phyloP scores from a whole-genome alignment of 2,329 filamentous ascomycete species.

The Colletotrichum sublineola region DNA sequence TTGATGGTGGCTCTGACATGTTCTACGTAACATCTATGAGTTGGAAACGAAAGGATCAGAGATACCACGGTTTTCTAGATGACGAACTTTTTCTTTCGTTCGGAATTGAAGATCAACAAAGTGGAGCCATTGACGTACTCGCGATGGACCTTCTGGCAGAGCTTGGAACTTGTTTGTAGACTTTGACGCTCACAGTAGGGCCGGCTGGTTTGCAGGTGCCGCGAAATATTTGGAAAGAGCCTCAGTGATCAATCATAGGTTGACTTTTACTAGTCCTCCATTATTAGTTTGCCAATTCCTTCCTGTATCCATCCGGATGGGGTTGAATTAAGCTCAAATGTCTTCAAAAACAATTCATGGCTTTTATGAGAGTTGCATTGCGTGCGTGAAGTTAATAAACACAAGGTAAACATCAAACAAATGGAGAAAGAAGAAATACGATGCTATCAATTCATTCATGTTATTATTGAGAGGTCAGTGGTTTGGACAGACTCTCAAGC shows the following conservation, averaged over 20 bases:
- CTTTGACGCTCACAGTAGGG: background rate
- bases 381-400: background rate
- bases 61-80: slow-evolving; percentile 69
- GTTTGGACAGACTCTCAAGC: background rate
- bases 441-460: background rate
- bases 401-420: background rate
- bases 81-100: slow-evolving; percentile 68
- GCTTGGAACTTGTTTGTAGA: slow-evolving; percentile 20
- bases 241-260: background rate
- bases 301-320: background rate
- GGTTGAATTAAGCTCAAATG: no score
- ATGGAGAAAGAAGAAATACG: no score
- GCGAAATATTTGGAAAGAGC: background rate
- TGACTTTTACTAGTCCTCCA: rapidly evolving
- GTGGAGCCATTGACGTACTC: slow-evolving; percentile 64
- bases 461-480: background rate
- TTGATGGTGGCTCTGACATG: slow-evolving; percentile 62
- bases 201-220: background rate
- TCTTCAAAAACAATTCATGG: no score
- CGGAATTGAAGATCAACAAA: slow-evolving; percentile 66
- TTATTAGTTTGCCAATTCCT: rapidly evolving
- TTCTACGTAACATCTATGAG: slow-evolving; percentile 69
- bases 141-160: slow-evolving; percentile 63
- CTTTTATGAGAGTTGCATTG: background rate
- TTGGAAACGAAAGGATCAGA: slow-evolving; percentile 63